A percentile compares a stretch with the other conserved stretches of the same genome.
These are phyloP conservation scores for Phragmites australis DNA, from an alignment of 176 grass and related monocot species.

Conservation along the genomic window DNA sequence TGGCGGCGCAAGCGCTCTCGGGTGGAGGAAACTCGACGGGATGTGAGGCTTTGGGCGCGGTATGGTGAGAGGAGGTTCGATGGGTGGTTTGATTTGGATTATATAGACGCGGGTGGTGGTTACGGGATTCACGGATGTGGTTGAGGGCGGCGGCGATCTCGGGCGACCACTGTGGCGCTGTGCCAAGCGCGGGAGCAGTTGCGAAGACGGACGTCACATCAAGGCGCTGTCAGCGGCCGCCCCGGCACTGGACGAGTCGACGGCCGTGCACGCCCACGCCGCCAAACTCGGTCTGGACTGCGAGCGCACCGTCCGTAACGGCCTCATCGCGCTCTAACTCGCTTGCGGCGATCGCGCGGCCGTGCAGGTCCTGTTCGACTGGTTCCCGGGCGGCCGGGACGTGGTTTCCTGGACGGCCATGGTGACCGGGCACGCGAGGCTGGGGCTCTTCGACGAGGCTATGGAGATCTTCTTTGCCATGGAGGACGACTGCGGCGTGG, in stretches of 20 bases:
- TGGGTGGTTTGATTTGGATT: too few species aligned
- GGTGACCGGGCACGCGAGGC: not conserved
- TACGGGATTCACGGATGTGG: too few species aligned
- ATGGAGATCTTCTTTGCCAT: conserved; percentile 36
- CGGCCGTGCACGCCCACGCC: conserved; percentile 4
- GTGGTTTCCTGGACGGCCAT: conserved; percentile 31
- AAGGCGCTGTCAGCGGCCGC: not conserved
- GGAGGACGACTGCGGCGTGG: not conserved
- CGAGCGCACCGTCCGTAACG: conserved; percentile 34
- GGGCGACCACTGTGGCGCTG: too few species aligned
- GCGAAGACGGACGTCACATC: not conserved
- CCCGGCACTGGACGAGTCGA: not conserved
- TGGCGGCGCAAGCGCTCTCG: too few species aligned
- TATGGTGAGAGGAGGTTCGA: too few species aligned
- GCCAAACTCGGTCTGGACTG: conserved; percentile 21
- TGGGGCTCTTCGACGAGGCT: not conserved
- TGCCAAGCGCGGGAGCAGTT: too few species aligned
- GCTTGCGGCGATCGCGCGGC: not conserved
- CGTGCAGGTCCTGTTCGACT: not conserved
- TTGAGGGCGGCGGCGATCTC: too few species aligned
- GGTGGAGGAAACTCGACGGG: too few species aligned
- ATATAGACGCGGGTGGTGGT: too few species aligned
- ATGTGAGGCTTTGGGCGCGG: too few species aligned
- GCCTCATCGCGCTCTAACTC: conserved; percentile 45
- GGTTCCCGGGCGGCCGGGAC: conserved; percentile 22